Conservation (phyloP, 2,329 filamentous ascomycete genomes). For the Cryphonectria nitschkei region DNA sequence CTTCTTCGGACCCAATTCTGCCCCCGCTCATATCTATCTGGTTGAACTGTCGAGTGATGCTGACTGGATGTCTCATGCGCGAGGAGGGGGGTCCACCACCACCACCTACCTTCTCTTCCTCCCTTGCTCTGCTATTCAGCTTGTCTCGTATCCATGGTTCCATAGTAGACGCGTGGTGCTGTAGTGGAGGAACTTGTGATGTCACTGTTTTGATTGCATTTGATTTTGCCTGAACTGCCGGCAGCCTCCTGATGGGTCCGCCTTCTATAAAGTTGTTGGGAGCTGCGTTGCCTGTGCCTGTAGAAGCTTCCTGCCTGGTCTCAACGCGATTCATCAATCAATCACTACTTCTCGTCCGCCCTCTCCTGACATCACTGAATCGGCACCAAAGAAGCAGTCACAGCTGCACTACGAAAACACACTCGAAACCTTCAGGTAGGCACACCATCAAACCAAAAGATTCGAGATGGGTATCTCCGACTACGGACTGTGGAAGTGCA, state of each 20-base stretch:
- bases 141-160: background rate
- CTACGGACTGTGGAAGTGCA: conserved; percentile 34
- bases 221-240: conserved; percentile 1
- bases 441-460: background rate
- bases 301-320: background rate
- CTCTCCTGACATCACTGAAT: background rate
- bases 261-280: background rate
- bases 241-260: background rate
- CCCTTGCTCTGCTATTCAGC: background rate
- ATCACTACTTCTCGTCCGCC: background rate
- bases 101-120: background rate
- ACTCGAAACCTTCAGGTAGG: no score
- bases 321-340: background rate
- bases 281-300: background rate
- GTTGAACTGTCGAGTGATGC: background rate
- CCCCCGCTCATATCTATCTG: background rate
- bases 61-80: background rate
- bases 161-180: background rate
- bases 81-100: background rate
- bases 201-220: background rate
- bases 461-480: conserved; percentile 31
- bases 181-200: conserved; percentile 2
- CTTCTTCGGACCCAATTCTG: background rate
- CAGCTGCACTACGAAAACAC: background rate
- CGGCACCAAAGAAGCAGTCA: background rate